A percentile compares a stretch with the other conserved stretches of the same genome.
Evolutionary conservation across 2,329 filamentous ascomycete genomes (phyloP).

Genomic region (Aspergillus amoenus): DNA sequence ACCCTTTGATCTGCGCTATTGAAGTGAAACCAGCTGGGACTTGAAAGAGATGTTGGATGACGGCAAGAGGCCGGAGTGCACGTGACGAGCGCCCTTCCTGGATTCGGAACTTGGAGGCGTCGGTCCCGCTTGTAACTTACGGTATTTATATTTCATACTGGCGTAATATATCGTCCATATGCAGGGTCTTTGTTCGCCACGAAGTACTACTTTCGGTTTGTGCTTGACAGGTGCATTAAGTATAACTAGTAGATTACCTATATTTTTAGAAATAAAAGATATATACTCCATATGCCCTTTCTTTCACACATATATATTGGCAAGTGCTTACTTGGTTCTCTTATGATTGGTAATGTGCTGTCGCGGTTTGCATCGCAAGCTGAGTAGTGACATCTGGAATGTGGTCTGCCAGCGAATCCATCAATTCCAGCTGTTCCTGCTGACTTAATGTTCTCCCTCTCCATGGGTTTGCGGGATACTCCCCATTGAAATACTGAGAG

Average conservation of each 20-base stretch:
- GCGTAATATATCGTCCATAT: neutral
- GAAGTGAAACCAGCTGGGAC: constrained; percentile 21
- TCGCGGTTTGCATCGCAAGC: constrained; percentile 39
- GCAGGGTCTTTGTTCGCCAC: neutral
- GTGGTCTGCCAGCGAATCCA: constrained; percentile 71
- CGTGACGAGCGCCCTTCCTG: constrained; percentile 25
- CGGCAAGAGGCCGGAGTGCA: constrained; percentile 29
- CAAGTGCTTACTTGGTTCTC: neutral
- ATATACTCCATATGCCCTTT: neutral
- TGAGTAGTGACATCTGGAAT: constrained; percentile 45
- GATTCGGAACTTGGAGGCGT: constrained; percentile 12
- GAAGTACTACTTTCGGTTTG: neutral
- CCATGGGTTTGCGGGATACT: constrained; percentile 49
- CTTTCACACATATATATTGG: neutral
- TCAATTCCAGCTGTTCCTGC: constrained; percentile 78
- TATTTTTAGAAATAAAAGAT: neutral
- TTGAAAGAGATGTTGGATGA: constrained; percentile 27
- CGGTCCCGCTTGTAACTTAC: constrained; percentile 11
- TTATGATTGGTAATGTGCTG: constrained; percentile 42
- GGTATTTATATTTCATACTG: neutral
- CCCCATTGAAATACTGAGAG: constrained; percentile 48
- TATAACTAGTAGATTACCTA: neutral
- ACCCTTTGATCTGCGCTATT: constrained; percentile 23
- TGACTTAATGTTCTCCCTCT: constrained; percentile 69
- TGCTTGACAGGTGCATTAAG: neutral